phyloP scores from a whole-genome alignment of 2,329 filamentous ascomycete genomes.

The Leptodontidium sp. region DNA sequence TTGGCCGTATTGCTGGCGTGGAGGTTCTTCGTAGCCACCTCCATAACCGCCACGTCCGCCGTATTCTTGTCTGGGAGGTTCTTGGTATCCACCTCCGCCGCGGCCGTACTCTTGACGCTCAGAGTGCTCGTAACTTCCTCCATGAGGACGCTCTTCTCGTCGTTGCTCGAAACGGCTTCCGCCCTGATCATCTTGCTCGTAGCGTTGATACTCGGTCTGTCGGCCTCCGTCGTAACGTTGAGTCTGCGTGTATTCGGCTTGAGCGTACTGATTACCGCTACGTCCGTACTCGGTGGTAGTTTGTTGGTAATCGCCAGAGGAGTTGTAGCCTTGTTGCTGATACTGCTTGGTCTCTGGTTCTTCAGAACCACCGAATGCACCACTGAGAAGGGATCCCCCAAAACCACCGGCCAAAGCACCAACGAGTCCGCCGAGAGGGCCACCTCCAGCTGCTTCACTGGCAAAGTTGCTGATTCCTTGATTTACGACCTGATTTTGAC shows the following conservation, averaged over 20 bases:
- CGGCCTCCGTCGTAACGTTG: conserved; percentile 64
- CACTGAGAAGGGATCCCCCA: conserved; percentile 71
- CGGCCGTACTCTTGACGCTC: conserved; percentile 52
- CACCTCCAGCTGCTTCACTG: conserved; percentile 68
- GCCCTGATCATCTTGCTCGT: conserved; percentile 56
- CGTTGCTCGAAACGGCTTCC: conserved; percentile 67
- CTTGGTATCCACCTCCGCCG: conserved; percentile 41
- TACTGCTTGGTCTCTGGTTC: conserved; percentile 60
- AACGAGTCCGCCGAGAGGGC: conserved; percentile 74
- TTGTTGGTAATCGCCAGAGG: conserved; percentile 64
- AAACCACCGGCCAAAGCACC: conserved; percentile 72
- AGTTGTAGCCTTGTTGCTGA: conserved; percentile 45
- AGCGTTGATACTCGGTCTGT: conserved; percentile 67
- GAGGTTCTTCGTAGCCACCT: conserved; percentile 28
- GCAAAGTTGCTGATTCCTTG: conserved; percentile 58
- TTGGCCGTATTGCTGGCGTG: conserved; percentile 10
- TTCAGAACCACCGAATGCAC: conserved; percentile 57
- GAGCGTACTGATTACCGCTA: conserved; percentile 47
- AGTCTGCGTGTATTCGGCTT: conserved; percentile 56
- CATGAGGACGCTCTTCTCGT: conserved; percentile 61
- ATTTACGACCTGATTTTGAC: conserved; percentile 41
- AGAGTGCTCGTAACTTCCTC: conserved; percentile 65
- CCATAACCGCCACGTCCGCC: conserved; percentile 25
- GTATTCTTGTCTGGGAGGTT: conserved; percentile 24
- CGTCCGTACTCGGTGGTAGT: conserved; percentile 69